phyloP scores from a whole-genome alignment of 2,329 filamentous ascomycete genomes.

The Lomentospora prolificans region DNA sequence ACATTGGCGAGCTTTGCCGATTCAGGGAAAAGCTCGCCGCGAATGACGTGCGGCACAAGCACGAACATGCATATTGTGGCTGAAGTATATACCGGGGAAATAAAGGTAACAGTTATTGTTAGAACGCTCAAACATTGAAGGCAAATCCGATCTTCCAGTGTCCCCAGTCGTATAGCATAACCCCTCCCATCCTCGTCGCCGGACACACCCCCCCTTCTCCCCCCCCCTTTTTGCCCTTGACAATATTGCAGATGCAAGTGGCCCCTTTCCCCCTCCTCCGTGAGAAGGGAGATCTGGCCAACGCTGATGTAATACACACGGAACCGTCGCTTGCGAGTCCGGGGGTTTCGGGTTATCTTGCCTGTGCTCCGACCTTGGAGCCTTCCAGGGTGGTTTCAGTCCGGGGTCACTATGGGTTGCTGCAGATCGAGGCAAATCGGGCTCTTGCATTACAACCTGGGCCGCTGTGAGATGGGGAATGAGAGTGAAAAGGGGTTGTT shows the following conservation, averaged over 20 bases:
- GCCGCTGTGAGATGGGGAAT: background rate
- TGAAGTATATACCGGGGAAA: constrained; percentile 7
- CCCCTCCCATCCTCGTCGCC: background rate
- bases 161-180: background rate
- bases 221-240: background rate
- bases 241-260: too few species aligned
- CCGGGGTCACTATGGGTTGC: background rate
- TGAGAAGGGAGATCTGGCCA: too few species aligned
- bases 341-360: background rate
- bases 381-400: background rate
- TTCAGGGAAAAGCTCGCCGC: background rate
- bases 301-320: background rate
- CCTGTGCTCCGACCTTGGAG: background rate
- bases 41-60: background rate
- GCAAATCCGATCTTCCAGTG: background rate
- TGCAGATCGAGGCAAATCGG: background rate
- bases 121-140: background rate
- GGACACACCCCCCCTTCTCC: background rate
- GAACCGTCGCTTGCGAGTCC: background rate
- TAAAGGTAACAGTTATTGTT: constrained; percentile 1
- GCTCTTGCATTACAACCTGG: background rate
- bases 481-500: background rate
- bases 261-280: too few species aligned
- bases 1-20: background rate
- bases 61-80: constrained; percentile 7